Conservation (phyloP, 1,139 yeast species). For the Arxiozyma heterogenica region DNA sequence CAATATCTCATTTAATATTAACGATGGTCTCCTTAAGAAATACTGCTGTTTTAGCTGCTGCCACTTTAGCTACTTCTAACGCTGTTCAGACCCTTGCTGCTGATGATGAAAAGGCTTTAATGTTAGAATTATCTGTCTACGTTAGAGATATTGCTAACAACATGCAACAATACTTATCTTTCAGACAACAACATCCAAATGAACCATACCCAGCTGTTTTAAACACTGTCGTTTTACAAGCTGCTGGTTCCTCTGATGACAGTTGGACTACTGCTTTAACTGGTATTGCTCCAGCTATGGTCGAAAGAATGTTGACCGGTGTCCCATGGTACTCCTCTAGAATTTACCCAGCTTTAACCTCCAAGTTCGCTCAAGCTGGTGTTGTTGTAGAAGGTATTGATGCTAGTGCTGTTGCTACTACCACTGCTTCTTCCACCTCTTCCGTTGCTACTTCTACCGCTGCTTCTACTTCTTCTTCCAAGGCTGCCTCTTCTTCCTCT, state of each 20-base stretch:
- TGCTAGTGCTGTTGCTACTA: neutral
- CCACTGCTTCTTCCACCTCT: neutral
- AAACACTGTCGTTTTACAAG: neutral
- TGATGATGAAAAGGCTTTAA: slow-evolving; percentile 5
- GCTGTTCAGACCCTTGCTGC: slow-evolving; percentile 6
- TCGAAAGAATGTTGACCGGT: slow-evolving; percentile 32
- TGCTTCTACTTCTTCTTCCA: neutral
- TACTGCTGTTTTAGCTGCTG: slow-evolving; percentile 1
- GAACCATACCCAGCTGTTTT: slow-evolving; percentile 7
- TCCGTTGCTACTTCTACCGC: neutral
- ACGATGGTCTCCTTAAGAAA: slow-evolving; percentile 3
- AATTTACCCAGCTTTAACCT: slow-evolving; percentile 17
- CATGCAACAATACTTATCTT: slow-evolving; percentile 3
- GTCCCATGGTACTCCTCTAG: slow-evolving; percentile 39
- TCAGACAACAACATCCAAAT: slow-evolving; percentile 4
- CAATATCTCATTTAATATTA: neutral
- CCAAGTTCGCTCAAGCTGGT: slow-evolving; percentile 4
- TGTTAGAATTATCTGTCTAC: slow-evolving; percentile 7
- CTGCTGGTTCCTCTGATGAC: neutral
- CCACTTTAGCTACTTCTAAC: slow-evolving; percentile 1
- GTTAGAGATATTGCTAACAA: slow-evolving; percentile 6
- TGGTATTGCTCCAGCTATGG: slow-evolving; percentile 9
- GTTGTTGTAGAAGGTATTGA: slow-evolving; percentile 6
- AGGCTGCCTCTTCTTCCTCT: neutral
- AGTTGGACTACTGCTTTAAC: slow-evolving; percentile 3